Base-by-base conservation (phyloP, 2,329 filamentous ascomycete species). In the Penicillium sp. region DNA sequence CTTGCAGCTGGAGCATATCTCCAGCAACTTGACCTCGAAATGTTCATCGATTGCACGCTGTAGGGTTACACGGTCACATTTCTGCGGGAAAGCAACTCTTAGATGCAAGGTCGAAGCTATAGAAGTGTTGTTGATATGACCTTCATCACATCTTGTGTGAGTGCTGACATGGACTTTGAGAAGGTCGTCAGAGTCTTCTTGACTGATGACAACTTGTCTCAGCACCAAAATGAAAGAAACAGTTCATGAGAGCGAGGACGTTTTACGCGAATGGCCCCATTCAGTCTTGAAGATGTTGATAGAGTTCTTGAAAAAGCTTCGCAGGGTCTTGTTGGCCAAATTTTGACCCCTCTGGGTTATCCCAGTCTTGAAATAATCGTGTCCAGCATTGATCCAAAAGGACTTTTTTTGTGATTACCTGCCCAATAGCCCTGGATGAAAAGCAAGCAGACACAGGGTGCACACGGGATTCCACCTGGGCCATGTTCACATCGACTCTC, bases 351-450 rank as follows among this genome's bases (percentile, higher is more conserved):
- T 26, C 7, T 26, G 24, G 24, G 24, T 6, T 26, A 26, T 45
- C 38, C 56, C 56, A 59, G 26, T 52, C 39, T 26, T 26, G 5
- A 7, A 26, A 26, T 4, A 26, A 5, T 26, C 24, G 24, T 26
- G 24, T 4, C 24, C 7, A 4, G 5, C 3, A 26, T 26, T 26
- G 24, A 26, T 26, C 7, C 5, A 26, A 26, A 26, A 6, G 7
- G 7, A 26, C 24, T 3, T 21, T 21, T 21, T 26, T 26, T 7
- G 24, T 5, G 24, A 7, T 26, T 2, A 26, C 24, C 24, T 26
- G 24, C 29, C 66, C 64, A 68, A 41, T 62, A 68, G 8, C 21
- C 44, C 2, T 8, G 4, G n/a, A 23, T n/a, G 24, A 66, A 38
- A 10, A 42, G 10, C 15, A 54, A 24, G 3, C 68, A 47, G 9